Evolutionary conservation across 1,139 yeast species (phyloP).

Genomic region (Neolecta irregularis): DNA sequence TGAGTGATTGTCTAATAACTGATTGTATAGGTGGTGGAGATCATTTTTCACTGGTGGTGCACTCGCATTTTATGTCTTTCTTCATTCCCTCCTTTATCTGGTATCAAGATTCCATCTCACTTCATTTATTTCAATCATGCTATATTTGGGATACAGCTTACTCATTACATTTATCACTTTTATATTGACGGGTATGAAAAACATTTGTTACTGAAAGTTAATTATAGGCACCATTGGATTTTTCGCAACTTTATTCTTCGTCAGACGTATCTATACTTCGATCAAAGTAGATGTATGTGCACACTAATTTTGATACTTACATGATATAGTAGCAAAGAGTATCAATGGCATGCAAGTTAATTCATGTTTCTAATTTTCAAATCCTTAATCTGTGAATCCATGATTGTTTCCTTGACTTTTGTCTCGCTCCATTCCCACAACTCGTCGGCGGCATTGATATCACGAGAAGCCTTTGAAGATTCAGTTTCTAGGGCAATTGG

Average conservation of each 20-base stretch:
- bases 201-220: background rate
- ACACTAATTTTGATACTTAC: background rate
- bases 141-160: slow-evolving; percentile 74
- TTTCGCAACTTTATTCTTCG: slow-evolving; percentile 55
- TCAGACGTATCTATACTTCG: slow-evolving; percentile 64
- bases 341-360: background rate
- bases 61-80: slow-evolving; percentile 65
- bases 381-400: too few relatives aligned
- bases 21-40: slow-evolving; percentile 40
- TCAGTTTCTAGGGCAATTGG: slow-evolving; percentile 4
- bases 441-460: slow-evolving; percentile 2
- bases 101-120: slow-evolving; percentile 43
- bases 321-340: background rate
- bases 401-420: slow-evolving; percentile 1
- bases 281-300: slow-evolving; percentile 66
- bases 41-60: slow-evolving; percentile 82
- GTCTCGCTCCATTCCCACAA: slow-evolving; percentile 7
- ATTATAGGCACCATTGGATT: slow-evolving; percentile 48
- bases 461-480: slow-evolving; percentile 1
- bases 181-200: slow-evolving; percentile 50
- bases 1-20: background rate
- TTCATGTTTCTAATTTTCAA: background rate
- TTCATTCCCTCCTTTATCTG: slow-evolving; percentile 54
- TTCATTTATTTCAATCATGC: slow-evolving; percentile 59
- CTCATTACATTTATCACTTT: slow-evolving; percentile 59